Conservation (phyloP, 129 eudicot genomes). For the Scalesia atractyloides region DNA sequence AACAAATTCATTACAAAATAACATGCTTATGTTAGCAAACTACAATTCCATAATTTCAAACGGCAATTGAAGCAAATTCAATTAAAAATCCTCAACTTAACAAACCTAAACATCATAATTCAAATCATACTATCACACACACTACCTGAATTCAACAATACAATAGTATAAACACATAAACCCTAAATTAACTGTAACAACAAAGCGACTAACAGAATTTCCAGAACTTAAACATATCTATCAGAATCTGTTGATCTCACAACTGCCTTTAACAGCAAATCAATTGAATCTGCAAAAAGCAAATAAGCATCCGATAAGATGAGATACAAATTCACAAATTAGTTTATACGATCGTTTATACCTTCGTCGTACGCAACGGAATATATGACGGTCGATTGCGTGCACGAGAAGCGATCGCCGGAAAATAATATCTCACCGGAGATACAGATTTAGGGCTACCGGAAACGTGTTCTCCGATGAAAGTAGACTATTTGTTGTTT, state of each 20-base stretch:
- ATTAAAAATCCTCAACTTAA: background rate
- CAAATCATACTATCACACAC: background rate
- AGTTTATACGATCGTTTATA: background rate
- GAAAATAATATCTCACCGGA: slow-evolving; percentile 6
- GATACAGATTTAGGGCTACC: slow-evolving; percentile 13
- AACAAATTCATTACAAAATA: background rate
- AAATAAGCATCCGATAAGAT: slow-evolving; percentile 8
- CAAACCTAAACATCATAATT: background rate
- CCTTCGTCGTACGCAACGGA: slow-evolving; percentile 1
- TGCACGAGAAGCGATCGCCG: slow-evolving; percentile 15
- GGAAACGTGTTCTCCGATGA: slow-evolving; percentile 29
- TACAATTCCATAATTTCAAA: slow-evolving; percentile 8
- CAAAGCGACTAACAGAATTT: background rate
- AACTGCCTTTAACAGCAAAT: background rate
- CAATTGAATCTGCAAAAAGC: background rate
- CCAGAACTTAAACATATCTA: slow-evolving; percentile 38
- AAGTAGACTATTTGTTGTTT: too few species aligned
- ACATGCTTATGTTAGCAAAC: background rate
- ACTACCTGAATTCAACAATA: background rate
- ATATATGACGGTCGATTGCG: background rate
- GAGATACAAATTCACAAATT: slow-evolving; percentile 12
- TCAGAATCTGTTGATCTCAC: slow-evolving; percentile 13
- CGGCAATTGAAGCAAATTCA: slow-evolving; percentile 2
- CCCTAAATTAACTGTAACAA: background rate
- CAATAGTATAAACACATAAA: slow-evolving; percentile 3